These are phyloP conservation scores for Coccinonectria pachysandricola DNA, from an alignment of 2,329 filamentous ascomycete genomes.

Conservation along the genomic window DNA sequence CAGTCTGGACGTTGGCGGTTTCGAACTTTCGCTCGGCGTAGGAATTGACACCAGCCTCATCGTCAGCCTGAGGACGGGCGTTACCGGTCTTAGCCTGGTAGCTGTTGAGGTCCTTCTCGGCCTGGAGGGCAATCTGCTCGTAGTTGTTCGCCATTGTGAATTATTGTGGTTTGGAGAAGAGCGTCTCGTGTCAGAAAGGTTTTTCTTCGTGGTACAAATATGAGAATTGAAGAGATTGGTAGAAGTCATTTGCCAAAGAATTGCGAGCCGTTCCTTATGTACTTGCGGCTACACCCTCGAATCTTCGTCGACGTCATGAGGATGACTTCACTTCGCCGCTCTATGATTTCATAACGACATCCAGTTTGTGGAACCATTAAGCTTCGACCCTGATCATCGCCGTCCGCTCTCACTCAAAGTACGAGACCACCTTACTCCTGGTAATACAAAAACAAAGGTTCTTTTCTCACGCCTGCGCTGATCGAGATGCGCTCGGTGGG, in stretches of 20 bases:
- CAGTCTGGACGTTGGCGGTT: slow-evolving; percentile 22
- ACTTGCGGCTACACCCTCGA: too few species aligned
- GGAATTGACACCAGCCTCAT: slow-evolving; percentile 33
- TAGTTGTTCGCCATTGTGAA: slow-evolving; percentile 24
- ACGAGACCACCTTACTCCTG: too few species aligned
- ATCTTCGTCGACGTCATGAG: slow-evolving; percentile 13
- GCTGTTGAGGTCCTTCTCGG: slow-evolving; percentile 37
- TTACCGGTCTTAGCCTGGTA: slow-evolving; percentile 38
- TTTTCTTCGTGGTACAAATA: not conserved
- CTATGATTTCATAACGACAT: slow-evolving; percentile 16
- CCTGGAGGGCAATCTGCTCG: slow-evolving; percentile 32
- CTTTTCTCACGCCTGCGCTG: too few species aligned
- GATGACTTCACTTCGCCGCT: slow-evolving; percentile 15
- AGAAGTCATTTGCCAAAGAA: not conserved
- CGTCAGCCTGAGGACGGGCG: slow-evolving; percentile 26
- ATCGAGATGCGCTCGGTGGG: too few species aligned
- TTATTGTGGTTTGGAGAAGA: not conserved
- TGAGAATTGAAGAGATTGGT: not conserved
- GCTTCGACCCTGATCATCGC: too few species aligned
- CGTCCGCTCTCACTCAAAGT: too few species aligned
- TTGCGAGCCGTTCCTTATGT: not conserved
- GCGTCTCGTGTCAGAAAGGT: slow-evolving; percentile 1
- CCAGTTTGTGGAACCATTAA: slow-evolving; percentile 13
- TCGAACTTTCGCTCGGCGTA: slow-evolving; percentile 33
- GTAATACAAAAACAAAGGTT: too few species aligned